Conservation (phyloP, 495 filamentous ascomycete species). For the Aspergillus carlsbadensis region DNA sequence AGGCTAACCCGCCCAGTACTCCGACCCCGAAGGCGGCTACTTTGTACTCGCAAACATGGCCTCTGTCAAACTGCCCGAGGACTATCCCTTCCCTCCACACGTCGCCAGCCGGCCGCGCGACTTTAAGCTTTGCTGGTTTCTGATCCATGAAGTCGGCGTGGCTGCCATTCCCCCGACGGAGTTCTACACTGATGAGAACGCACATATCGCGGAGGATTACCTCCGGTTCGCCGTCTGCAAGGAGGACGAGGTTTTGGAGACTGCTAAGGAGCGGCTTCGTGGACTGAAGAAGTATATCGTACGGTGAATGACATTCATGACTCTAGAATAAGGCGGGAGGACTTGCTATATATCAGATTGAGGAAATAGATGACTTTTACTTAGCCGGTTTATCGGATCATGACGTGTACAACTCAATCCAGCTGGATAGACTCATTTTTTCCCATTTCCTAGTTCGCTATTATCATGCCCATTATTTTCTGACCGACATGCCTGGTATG, state of each 20-base stretch:
- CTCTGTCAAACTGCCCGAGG: slow-evolving; percentile 75
- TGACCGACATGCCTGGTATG: neutral
- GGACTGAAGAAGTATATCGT: slow-evolving; percentile 79
- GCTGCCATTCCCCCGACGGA: slow-evolving; percentile 95
- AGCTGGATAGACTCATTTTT: neutral
- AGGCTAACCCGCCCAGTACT: slow-evolving; percentile 51
- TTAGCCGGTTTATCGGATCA: too few relatives aligned
- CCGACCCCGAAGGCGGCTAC: slow-evolving; percentile 92
- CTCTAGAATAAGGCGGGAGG: too few relatives aligned
- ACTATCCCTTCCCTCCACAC: slow-evolving; percentile 85
- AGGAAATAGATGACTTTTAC: too few relatives aligned
- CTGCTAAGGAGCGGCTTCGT: slow-evolving; percentile 83
- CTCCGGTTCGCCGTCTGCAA: slow-evolving; percentile 97
- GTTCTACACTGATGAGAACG: slow-evolving; percentile 85
- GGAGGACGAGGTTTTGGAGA: slow-evolving; percentile 84
- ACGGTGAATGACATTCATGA: slow-evolving; percentile 20
- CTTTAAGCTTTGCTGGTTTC: slow-evolving; percentile 92
- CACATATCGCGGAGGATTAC: slow-evolving; percentile 86
- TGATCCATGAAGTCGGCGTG: slow-evolving; percentile 94
- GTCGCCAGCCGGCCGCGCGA: slow-evolving; percentile 83
- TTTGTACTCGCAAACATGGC: slow-evolving; percentile 92
- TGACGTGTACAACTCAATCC: neutral
- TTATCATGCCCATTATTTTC: neutral
- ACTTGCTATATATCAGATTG: neutral
- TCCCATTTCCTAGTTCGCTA: neutral